These are phyloP conservation scores for Hansenula lynferdii DNA, from an alignment of 1,139 yeast genomes.

Conservation along the genomic window DNA sequence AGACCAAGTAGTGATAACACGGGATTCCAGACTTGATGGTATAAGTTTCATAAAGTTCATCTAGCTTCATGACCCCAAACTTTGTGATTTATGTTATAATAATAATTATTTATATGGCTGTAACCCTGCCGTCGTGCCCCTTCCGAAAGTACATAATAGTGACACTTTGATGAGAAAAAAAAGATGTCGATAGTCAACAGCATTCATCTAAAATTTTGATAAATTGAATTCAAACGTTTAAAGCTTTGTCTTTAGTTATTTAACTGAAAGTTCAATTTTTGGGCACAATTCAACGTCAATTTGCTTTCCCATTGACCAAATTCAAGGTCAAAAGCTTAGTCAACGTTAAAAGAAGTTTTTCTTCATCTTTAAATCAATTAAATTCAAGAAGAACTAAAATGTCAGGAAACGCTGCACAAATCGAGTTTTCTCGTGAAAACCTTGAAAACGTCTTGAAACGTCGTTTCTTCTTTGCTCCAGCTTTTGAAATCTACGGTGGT, in stretches of 20 bases:
- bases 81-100: no score
- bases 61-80: no score
- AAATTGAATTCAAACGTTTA: no score
- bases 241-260: not conserved
- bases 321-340: not conserved
- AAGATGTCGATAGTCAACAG: not conserved
- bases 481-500: constrained; percentile 97
- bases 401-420: constrained; percentile 39
- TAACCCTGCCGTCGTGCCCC: no score
- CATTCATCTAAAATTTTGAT: not conserved
- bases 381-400: constrained; percentile 12
- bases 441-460: constrained; percentile 90
- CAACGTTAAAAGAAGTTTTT: not conserved
- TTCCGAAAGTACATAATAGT: not conserved
- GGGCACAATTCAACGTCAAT: constrained; percentile 1
- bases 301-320: constrained; percentile 1
- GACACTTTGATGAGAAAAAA: not conserved
- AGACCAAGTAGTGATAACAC: no score
- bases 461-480: constrained; percentile 95
- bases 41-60: no score
- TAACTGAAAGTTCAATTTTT: not conserved
- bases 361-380: not conserved
- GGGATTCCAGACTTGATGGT: no score
- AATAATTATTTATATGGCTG: no score
- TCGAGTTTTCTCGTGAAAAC: constrained; percentile 72